Evolutionary conservation across 2,329 filamentous ascomycete genomes (phyloP), one percentile per base, ranked within the genome.

Genomic region (Ambrosiella cleistominuta): DNA sequence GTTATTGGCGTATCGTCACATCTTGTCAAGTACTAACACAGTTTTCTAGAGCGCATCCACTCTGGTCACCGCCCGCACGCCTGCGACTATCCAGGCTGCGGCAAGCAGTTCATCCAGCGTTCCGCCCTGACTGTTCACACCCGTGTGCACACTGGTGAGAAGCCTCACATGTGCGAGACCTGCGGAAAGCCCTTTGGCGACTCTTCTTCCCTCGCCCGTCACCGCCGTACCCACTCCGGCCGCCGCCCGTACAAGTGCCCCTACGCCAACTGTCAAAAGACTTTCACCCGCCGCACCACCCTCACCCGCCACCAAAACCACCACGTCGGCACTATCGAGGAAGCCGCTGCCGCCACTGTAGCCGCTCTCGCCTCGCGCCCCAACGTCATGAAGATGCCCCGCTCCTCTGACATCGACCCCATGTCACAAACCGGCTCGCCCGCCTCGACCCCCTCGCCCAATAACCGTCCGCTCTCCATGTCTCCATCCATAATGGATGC

Each of bases 111-210:
- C 68, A 98, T 98, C 64, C 93, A 98, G 70, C 81, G 93, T 59
- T 96, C 90, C 36, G 93, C 93, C 19, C 73, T 98, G 68, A 98
- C 93, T 0, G 93, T 98, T 7, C 93, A 97, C 70, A 84, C 87
- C 67, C 86, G 93, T 64, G 90, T 96, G 17, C 93, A 98, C 70
- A 97, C 93, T 1, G 93, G 93, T 63, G 93, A 97, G 73, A 98
- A 98, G 72, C 93, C 93, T 55, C 93, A 98, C 66, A 91, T 93
- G 82, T 98, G 93, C 68, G 93, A 96, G 71, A 82, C 87, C 62
- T 97, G 93, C 69, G 88, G 88, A 69, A 97, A 97, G 90, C 88
- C 88, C 9, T 98, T 98, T 67, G 95, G 90, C 67, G 93, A 98
- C 69, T 95, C 88, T 52, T 95, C 88, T 66, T 97, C 91, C 15